Evolutionary conservation across 192 early-diverging fungal genomes (phyloP).

Genomic region (Spizellomyces sp.): DNA sequence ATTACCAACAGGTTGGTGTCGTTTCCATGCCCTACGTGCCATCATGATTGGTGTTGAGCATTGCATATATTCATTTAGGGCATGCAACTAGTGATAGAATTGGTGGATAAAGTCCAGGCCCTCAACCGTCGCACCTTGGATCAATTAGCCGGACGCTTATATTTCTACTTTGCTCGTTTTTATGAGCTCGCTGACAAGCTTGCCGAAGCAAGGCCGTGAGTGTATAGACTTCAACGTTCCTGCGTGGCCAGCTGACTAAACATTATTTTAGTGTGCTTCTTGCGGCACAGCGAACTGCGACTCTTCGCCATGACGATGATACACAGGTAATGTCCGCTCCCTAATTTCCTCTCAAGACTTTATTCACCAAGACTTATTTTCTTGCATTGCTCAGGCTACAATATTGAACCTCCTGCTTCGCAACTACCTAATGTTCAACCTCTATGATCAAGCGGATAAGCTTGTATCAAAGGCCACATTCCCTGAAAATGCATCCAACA

Average conservation of each 20-base stretch:
- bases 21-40: not conserved
- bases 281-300: constrained; percentile 87
- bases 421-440: constrained; percentile 92
- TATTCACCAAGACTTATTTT: constrained; percentile 2
- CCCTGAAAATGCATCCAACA: constrained; percentile 89
- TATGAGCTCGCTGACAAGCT: constrained; percentile 76
- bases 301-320: constrained; percentile 88
- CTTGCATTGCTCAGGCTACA: constrained; percentile 60
- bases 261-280: constrained; percentile 63
- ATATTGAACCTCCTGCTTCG: constrained; percentile 88
- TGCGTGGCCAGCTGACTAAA: not conserved
- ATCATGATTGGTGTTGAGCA: not conserved
- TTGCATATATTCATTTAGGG: constrained; percentile 51
- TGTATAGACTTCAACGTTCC: not conserved
- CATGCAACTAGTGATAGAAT: constrained; percentile 62
- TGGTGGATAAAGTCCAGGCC: constrained; percentile 63
- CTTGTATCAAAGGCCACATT: constrained; percentile 88
- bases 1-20: constrained; percentile 61
- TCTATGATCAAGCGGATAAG: constrained; percentile 98
- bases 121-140: constrained; percentile 91
- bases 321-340: constrained; percentile 56
- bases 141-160: constrained; percentile 83
- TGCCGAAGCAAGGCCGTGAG: constrained; percentile 76
- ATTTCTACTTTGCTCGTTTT: constrained; percentile 93
- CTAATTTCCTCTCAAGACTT: not conserved